phyloP scores from a whole-genome alignment of 257 asterid genomes.

The Plantago major region DNA sequence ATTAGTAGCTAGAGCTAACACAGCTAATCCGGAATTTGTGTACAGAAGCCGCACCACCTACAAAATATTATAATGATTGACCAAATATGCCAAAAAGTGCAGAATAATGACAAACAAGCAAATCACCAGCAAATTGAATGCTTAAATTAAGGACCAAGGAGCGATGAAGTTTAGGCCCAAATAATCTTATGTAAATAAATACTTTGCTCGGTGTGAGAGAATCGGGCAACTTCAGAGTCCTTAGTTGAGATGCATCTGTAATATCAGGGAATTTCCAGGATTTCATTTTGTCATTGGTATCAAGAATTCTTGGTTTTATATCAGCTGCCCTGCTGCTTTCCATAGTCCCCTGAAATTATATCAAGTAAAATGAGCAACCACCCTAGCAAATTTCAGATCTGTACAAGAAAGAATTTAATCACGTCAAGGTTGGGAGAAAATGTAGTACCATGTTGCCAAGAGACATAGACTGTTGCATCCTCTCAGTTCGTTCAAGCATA shows the following conservation, averaged over 20 bases:
- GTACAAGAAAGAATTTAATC: neutral
- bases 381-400: slow-evolving; percentile 7
- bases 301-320: slow-evolving; percentile 82
- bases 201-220: slow-evolving; percentile 81
- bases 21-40: slow-evolving; percentile 79
- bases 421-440: neutral
- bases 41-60: slow-evolving; percentile 82
- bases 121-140: neutral
- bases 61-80: slow-evolving; percentile 12
- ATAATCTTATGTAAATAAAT: slow-evolving; percentile 8
- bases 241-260: slow-evolving; percentile 75
- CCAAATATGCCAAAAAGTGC: slow-evolving; percentile 10
- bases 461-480: slow-evolving; percentile 76
- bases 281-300: slow-evolving; percentile 55
- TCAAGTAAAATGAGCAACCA: slow-evolving; percentile 24
- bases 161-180: neutral
- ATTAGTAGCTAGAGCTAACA: slow-evolving; percentile 81
- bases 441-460: slow-evolving; percentile 69
- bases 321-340: slow-evolving; percentile 78
- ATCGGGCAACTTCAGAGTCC: slow-evolving; percentile 82
- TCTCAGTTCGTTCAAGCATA: slow-evolving; percentile 67
- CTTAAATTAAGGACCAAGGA: slow-evolving; percentile 2
- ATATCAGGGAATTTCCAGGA: slow-evolving; percentile 88
- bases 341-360: slow-evolving; percentile 56
- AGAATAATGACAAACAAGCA: slow-evolving; percentile 4